Conservation (phyloP, 1,284 basidiomycete genomes). For the Malassezia japonica region DNA sequence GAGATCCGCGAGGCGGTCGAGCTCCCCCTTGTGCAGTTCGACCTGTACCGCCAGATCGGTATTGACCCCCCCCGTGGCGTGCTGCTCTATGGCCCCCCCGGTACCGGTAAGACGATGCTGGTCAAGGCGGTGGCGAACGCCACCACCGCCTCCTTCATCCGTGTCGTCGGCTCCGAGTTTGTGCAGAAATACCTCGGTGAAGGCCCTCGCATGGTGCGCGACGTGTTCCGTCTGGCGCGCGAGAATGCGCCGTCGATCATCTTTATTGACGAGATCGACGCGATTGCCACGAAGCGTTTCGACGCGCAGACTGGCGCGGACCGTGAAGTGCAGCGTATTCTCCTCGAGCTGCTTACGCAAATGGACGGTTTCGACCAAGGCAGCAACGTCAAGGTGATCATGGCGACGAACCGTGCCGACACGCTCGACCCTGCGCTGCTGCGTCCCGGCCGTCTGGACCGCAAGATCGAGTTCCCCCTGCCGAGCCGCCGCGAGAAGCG, state of each 20-base stretch:
- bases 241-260: conserved; percentile 98
- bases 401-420: conserved; percentile 48
- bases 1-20: conserved; percentile 98
- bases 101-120: conserved; percentile 77
- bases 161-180: conserved; percentile 95
- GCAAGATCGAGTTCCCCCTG: conserved; percentile 97
- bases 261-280: conserved; percentile 99
- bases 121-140: conserved; percentile 97
- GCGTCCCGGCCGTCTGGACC: conserved; percentile 90
- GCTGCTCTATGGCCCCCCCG: conserved; percentile 70
- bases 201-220: conserved; percentile 97
- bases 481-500: conserved; percentile 91
- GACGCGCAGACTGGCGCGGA: conserved; percentile 99
- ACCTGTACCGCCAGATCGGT: conserved; percentile 97
- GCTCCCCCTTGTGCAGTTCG: conserved; percentile 83
- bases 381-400: conserved; percentile 85
- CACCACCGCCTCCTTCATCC: conserved; percentile 92
- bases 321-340: conserved; percentile 94
- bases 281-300: conserved; percentile 98
- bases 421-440: conserved; percentile 73
- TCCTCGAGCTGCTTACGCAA: conserved; percentile 95
- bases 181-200: conserved; percentile 99
- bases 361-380: conserved; percentile 99
- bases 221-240: conserved; percentile 92
- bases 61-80: conserved; percentile 93